Conservation (phyloP, 495 filamentous ascomycete species). For the Neurospora sp. region DNA sequence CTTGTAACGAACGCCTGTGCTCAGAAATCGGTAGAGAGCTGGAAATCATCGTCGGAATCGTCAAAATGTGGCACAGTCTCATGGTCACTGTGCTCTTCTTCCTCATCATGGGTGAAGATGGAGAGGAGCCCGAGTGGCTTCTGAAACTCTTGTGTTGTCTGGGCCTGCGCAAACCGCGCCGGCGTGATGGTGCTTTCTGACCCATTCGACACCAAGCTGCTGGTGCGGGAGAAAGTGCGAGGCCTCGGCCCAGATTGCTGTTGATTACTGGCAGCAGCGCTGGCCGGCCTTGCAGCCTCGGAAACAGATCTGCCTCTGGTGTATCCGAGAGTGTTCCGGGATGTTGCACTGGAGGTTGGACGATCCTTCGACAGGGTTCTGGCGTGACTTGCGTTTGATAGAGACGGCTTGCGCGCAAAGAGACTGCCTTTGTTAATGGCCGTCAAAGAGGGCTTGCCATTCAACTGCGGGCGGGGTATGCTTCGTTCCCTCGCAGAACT, state of each 20-base stretch:
- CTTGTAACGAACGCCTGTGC: not conserved
- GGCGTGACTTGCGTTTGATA: slow-evolving; percentile 24
- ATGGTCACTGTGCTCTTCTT: slow-evolving; percentile 20
- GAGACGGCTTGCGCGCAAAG: slow-evolving; percentile 29
- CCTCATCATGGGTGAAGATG: slow-evolving; percentile 33
- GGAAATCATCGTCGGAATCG: slow-evolving; percentile 30
- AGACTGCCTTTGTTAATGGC: slow-evolving; percentile 17
- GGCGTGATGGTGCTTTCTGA: slow-evolving; percentile 43
- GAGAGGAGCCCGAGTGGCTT: slow-evolving; percentile 29
- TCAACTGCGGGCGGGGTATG: not conserved
- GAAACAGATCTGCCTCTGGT: slow-evolving; percentile 62
- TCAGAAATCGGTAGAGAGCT: slow-evolving; percentile 30
- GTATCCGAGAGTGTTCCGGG: slow-evolving; percentile 71
- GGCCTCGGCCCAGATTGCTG: slow-evolving; percentile 9
- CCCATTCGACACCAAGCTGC: slow-evolving; percentile 29
- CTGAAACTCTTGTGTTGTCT: slow-evolving; percentile 20
- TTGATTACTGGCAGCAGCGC: slow-evolving; percentile 1
- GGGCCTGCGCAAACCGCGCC: slow-evolving; percentile 28
- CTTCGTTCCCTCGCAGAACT: not conserved
- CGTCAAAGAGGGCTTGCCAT: not conserved
- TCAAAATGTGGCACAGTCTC: slow-evolving; percentile 8
- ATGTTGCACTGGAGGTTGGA: slow-evolving; percentile 52
- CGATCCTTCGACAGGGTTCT: slow-evolving; percentile 36
- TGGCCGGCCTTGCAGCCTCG: slow-evolving; percentile 23
- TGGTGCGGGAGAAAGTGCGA: slow-evolving; percentile 18